Base-by-base conservation (phyloP, 805 yeast genomes). In the Metschnikowia chrysomelidarum region DNA sequence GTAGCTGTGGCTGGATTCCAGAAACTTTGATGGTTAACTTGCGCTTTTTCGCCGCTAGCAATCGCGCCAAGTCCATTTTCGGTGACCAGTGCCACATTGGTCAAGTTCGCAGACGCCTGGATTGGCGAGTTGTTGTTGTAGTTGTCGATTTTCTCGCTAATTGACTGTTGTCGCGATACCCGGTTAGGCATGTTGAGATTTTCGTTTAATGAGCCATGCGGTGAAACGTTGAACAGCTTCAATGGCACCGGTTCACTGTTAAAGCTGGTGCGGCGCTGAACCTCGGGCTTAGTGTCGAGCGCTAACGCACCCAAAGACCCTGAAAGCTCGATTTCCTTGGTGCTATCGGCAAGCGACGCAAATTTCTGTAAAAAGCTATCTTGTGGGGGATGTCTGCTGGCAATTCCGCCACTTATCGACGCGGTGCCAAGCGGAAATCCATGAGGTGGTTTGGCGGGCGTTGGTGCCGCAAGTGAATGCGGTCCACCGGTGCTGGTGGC, bases 1-100 rank as follows among this genome's bases (percentile, higher is more conserved):
- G 78, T 59, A 4, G 83, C 80, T 13, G 80, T 62, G 5, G 82
- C 83, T 0, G 84, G 83, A 53, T 78, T 78, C 86, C 86, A 80
- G 46, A 77, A 75, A 48, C 64, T 72, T 24, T 53, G 66, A 15
- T 44, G 39, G 22, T 23, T 25, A 38, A 36, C 26, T n/a, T 29
- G 38, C 3, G 52, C 25, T 17, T 26, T 22, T 11, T 41, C 45
- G n/a, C 33, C 9, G 11, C 22, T 19, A n/a, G 32, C 34, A 21
- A 44, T 53, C 37, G 53, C 40, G 32, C 64, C 69, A 4, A 24
- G 12, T 7, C 27, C 34, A 14, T n/a, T n/a, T n/a, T n/a, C n/a
- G n/a, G n/a, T n/a, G n/a, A n/a, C n/a, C n/a, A n/a, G n/a, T 5
- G 64, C 50, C 19, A 48, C 37, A 5, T 55, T 46, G 7, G 67